A percentile compares a stretch with the other conserved stretches of the same genome.
Conservation (phyloP, 192 early-diverging fungal species). For the Gamsiella multidivaricata region DNA sequence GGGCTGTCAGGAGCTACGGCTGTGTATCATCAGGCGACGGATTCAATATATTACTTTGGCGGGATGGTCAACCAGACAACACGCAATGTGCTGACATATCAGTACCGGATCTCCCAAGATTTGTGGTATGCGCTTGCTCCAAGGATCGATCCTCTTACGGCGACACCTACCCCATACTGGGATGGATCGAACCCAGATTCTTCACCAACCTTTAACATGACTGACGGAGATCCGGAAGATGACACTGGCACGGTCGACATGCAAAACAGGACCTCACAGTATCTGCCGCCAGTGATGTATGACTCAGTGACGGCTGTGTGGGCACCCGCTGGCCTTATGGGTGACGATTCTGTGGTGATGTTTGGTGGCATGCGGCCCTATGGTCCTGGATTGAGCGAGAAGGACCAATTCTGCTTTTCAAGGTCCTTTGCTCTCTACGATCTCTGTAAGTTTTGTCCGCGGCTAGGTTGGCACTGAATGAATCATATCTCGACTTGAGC, state of each 20-base stretch:
- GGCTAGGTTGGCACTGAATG: too few species aligned
- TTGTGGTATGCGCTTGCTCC: conserved; percentile 48
- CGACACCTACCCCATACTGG: neutral
- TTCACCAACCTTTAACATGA: neutral
- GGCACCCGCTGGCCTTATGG: conserved; percentile 40
- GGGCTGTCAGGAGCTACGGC: conserved; percentile 40
- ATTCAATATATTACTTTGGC: conserved; percentile 55
- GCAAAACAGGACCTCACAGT: neutral
- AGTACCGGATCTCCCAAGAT: conserved; percentile 39
- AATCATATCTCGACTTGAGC: too few species aligned
- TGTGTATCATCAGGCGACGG: conserved; percentile 42
- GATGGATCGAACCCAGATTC: neutral
- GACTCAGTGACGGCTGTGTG: conserved; percentile 37
- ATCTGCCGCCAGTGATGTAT: conserved; percentile 35
- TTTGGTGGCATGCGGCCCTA: conserved; percentile 49
- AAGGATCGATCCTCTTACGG: conserved; percentile 42
- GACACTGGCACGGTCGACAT: neutral
- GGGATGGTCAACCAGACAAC: conserved; percentile 47
- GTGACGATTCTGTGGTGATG: conserved; percentile 39
- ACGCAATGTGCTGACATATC: conserved; percentile 37
- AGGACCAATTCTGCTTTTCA: conserved; percentile 32
- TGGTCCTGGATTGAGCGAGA: conserved; percentile 37
- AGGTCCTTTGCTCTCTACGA: conserved; percentile 35
- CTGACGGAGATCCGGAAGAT: neutral
- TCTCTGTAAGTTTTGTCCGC: conserved; percentile 48